phyloP scores from a whole-genome alignment of 192 early-diverging fungal species.

The Umbelopsis ramanniana region DNA sequence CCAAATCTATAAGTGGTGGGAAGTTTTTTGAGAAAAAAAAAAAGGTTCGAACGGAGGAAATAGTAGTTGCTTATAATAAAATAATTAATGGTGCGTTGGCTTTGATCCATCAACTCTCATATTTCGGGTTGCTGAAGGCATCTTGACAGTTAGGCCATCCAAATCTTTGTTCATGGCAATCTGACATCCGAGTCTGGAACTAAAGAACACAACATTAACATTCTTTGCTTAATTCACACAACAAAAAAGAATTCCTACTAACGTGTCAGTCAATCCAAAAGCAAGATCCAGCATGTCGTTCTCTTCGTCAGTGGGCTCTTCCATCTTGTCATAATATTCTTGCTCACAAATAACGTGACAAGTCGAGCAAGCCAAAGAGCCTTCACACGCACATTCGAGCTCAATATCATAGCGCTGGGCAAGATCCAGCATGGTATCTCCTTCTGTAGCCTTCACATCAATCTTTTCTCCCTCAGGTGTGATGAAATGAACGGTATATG shows the following conservation, averaged over 20 bases:
- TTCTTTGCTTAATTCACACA: no score
- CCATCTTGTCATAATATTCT: constrained; percentile 80
- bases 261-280: constrained; percentile 96
- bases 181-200: constrained; percentile 94
- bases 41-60: background rate
- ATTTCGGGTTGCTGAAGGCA: constrained; percentile 93
- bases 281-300: constrained; percentile 98
- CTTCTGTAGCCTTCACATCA: constrained; percentile 77
- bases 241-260: no score
- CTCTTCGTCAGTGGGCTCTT: constrained; percentile 95
- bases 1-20: constrained; percentile 13
- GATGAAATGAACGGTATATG: constrained; percentile 79
- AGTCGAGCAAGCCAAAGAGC: constrained; percentile 92
- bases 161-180: constrained; percentile 82
- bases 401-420: constrained; percentile 92
- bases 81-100: constrained; percentile 38
- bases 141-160: constrained; percentile 84
- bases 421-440: constrained; percentile 89
- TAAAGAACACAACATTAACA: constrained; percentile 24
- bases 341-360: constrained; percentile 92
- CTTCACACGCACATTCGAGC: constrained; percentile 96
- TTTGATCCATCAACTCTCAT: constrained; percentile 73
- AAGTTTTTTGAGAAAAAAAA: background rate
- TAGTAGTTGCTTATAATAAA: background rate
- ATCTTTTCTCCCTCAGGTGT: constrained; percentile 81